Percentiles rank a stretch among this genome's conserved stretches.
Conservation (phyloP, 116 monocot genomes). For the Papilionanthe hybrid region DNA sequence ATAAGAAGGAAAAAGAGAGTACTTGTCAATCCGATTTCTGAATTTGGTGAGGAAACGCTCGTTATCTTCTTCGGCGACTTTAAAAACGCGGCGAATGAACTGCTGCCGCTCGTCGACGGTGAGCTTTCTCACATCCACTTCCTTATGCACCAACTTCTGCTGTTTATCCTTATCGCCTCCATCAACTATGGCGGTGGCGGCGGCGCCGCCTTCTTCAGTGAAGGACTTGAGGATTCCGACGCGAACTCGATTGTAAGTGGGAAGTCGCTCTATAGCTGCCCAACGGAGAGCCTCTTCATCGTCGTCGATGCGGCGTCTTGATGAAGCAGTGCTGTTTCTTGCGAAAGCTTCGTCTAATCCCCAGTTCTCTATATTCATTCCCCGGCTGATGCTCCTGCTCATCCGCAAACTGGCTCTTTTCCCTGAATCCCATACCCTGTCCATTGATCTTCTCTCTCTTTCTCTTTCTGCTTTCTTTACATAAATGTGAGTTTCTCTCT, state of each 20-base stretch:
- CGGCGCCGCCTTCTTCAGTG: neutral
- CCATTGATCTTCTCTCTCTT: constrained; percentile 8
- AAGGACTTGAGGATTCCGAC: constrained; percentile 30
- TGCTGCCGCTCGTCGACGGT: constrained; percentile 31
- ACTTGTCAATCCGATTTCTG: constrained; percentile 41
- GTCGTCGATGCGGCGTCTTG: constrained; percentile 5
- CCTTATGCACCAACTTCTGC: constrained; percentile 17
- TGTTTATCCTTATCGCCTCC: neutral
- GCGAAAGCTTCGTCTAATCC: constrained; percentile 8
- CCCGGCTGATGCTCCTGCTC: constrained; percentile 5
- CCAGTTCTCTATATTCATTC: neutral
- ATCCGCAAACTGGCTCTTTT: constrained; percentile 5
- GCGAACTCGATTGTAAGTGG: constrained; percentile 47
- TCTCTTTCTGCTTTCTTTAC: no score
- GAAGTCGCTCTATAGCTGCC: constrained; percentile 56
- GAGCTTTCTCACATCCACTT: constrained; percentile 50
- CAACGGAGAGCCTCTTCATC: constrained; percentile 54
- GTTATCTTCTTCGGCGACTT: constrained; percentile 62
- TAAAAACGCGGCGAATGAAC: constrained; percentile 47
- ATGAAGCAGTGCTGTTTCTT: neutral
- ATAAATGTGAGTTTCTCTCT: no score
- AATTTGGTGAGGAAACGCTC: constrained; percentile 45
- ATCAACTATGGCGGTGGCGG: neutral
- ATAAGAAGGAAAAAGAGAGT: neutral
- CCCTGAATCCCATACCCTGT: neutral